Conservation (phyloP, 2,329 filamentous ascomycete species). For the Neurospora sp. region DNA sequence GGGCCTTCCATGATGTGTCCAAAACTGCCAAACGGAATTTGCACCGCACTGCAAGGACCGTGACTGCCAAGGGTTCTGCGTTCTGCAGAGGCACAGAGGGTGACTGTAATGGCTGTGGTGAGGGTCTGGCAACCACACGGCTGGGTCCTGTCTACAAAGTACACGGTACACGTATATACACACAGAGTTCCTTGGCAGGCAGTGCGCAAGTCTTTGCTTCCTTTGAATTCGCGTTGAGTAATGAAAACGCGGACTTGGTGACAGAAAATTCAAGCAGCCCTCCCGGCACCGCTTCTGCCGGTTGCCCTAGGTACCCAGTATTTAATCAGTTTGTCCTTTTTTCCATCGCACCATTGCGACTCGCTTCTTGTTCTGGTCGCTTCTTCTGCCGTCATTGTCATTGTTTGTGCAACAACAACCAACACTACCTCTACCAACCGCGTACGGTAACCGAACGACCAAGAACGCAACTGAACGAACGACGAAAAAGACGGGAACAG, state of each 20-base stretch:
- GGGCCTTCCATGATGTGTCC: not conserved
- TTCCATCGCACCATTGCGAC: not conserved
- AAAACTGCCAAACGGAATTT: not conserved
- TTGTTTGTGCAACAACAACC: slow-evolving; percentile 7
- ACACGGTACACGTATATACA: not conserved
- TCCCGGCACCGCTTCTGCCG: not conserved
- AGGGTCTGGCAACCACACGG: not conserved
- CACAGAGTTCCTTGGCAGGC: not conserved
- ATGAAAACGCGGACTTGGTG: not conserved
- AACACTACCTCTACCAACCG: not conserved
- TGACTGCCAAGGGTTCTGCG: not conserved
- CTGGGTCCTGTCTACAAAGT: not conserved
- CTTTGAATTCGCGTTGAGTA: slow-evolving; percentile 1
- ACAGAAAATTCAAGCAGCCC: not conserved
- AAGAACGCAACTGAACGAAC: not conserved
- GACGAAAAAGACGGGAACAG: not conserved
- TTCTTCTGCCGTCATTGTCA: slow-evolving; percentile 6
- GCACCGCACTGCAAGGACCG: not conserved
- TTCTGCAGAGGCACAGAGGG: not conserved
- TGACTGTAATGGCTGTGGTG: not conserved
- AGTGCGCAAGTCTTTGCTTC: not conserved
- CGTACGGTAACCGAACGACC: not conserved
- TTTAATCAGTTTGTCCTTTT: slow-evolving; percentile 4
- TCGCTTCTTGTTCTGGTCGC: slow-evolving; percentile 2
- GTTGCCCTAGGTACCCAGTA: slow-evolving; percentile 1